Evolutionary conservation across 2,329 filamentous ascomycete species (phyloP).

Genomic region (Colletotrichum godetiae): DNA sequence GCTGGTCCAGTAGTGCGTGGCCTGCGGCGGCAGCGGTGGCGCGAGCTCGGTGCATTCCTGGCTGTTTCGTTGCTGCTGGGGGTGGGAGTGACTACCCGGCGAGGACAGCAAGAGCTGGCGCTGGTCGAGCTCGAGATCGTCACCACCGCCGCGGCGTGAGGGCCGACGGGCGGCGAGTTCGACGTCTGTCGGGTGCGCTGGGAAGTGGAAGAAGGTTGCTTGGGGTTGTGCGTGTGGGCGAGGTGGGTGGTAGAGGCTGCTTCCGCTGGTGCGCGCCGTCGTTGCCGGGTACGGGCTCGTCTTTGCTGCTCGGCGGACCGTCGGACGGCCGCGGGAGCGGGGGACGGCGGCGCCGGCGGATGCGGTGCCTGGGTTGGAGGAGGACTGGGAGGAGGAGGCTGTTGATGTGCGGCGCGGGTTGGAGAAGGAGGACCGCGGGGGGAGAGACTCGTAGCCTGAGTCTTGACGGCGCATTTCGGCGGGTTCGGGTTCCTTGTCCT

Average conservation of each 20-base stretch:
- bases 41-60: slow-evolving; percentile 38
- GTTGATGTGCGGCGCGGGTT: slow-evolving; percentile 50
- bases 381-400: slow-evolving; percentile 41
- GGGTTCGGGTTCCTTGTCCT: slow-evolving; percentile 41
- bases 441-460: slow-evolving; percentile 68
- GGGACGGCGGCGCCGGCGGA: slow-evolving; percentile 20
- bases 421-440: slow-evolving; percentile 51
- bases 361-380: slow-evolving; percentile 38
- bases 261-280: slow-evolving; percentile 26
- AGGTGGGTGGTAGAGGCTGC: slow-evolving; percentile 29
- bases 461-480: slow-evolving; percentile 65
- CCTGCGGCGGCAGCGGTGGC: slow-evolving; percentile 60
- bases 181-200: slow-evolving; percentile 53
- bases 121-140: slow-evolving; percentile 39
- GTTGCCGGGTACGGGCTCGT: slow-evolving; percentile 43
- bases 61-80: slow-evolving; percentile 21
- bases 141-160: neutral
- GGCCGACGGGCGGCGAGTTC: slow-evolving; percentile 22
- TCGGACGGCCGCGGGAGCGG: slow-evolving; percentile 53
- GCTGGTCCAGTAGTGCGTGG: slow-evolving; percentile 76
- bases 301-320: slow-evolving; percentile 53
- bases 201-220: slow-evolving; percentile 62
- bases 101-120: neutral
- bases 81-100: neutral
- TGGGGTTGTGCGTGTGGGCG: slow-evolving; percentile 40